A percentile compares a stretch with the other conserved stretches of the same genome.
These are phyloP conservation scores for Pseudozyma tsukubaensis DNA, from an alignment of 1,284 basidiomycete species.

Conservation along the genomic window DNA sequence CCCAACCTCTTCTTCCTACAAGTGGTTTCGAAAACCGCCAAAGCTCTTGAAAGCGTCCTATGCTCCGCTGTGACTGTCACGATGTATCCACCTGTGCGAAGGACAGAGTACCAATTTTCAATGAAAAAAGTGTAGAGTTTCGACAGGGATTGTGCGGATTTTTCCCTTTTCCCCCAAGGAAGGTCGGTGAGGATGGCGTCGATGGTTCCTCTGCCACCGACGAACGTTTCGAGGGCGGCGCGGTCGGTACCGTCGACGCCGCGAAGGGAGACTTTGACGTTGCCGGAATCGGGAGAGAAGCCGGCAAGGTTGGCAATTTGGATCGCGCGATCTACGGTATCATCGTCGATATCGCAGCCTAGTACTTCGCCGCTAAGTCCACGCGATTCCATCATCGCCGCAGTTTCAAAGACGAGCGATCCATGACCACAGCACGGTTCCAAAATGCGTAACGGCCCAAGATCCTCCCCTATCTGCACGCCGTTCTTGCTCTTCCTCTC, in stretches of 20 bases:
- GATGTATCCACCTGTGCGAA: slow-evolving; percentile 44
- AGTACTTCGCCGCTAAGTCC: slow-evolving; percentile 29
- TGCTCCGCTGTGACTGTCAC: slow-evolving; percentile 49
- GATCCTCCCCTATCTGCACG: background rate
- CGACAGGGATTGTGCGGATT: slow-evolving; percentile 32
- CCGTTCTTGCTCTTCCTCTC: slow-evolving; percentile 18
- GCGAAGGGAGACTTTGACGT: slow-evolving; percentile 15
- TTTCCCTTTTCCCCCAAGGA: slow-evolving; percentile 50
- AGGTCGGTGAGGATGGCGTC: slow-evolving; percentile 55
- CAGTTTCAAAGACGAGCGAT: slow-evolving; percentile 44
- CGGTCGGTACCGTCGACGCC: slow-evolving; percentile 34
- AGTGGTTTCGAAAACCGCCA: slow-evolving; percentile 35
- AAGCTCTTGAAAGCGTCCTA: slow-evolving; percentile 32
- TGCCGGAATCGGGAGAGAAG: slow-evolving; percentile 6
- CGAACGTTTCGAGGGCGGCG: slow-evolving; percentile 26
- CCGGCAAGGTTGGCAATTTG: slow-evolving; percentile 28
- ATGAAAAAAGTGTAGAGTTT: slow-evolving; percentile 43
- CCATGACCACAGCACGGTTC: slow-evolving; percentile 55
- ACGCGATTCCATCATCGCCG: slow-evolving; percentile 42
- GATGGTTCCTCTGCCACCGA: slow-evolving; percentile 29
- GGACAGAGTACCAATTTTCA: slow-evolving; percentile 38
- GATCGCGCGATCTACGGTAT: slow-evolving; percentile 29
- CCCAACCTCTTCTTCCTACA: slow-evolving; percentile 42
- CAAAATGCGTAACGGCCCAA: slow-evolving; percentile 28
- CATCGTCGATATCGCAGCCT: slow-evolving; percentile 41